Percentiles rank a stretch among this genome's conserved stretches.
phyloP scores from a whole-genome alignment of 192 early-diverging fungal genomes.

The Gonapodya prolifera region DNA sequence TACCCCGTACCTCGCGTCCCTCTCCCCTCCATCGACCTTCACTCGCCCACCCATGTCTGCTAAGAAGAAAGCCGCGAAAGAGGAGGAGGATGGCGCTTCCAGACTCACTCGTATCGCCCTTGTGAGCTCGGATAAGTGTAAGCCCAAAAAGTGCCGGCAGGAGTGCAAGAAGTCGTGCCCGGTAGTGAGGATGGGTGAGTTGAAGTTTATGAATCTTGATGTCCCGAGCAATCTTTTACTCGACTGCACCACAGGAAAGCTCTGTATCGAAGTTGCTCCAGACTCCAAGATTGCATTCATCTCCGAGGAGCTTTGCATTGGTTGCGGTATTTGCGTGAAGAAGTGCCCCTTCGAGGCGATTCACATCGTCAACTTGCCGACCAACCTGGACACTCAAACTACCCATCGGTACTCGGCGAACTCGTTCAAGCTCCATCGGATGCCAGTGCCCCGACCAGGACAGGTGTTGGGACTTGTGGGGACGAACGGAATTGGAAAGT shows the following conservation, averaged over 20 bases:
- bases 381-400: constrained; percentile 84
- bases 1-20: no score
- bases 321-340: constrained; percentile 95
- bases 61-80: no score
- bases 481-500: constrained; percentile 85
- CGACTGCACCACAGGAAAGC: constrained; percentile 59
- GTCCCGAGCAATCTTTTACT: neutral
- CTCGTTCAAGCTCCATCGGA: constrained; percentile 93
- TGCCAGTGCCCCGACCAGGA: constrained; percentile 89
- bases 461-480: constrained; percentile 95
- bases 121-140: constrained; percentile 88
- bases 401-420: constrained; percentile 95
- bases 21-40: no score
- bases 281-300: constrained; percentile 84
- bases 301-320: constrained; percentile 93
- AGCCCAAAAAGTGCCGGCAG: constrained; percentile 96
- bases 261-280: constrained; percentile 83
- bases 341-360: constrained; percentile 98
- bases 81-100: neutral
- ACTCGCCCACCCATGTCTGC: no score
- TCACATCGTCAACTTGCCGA: constrained; percentile 91
- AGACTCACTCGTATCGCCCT: constrained; percentile 43
- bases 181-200: constrained; percentile 89
- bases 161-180: constrained; percentile 97
- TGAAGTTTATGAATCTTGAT: neutral